Evolutionary conservation across 176 grass and related monocot species (phyloP).

Genomic region (Chloris gayana): DNA sequence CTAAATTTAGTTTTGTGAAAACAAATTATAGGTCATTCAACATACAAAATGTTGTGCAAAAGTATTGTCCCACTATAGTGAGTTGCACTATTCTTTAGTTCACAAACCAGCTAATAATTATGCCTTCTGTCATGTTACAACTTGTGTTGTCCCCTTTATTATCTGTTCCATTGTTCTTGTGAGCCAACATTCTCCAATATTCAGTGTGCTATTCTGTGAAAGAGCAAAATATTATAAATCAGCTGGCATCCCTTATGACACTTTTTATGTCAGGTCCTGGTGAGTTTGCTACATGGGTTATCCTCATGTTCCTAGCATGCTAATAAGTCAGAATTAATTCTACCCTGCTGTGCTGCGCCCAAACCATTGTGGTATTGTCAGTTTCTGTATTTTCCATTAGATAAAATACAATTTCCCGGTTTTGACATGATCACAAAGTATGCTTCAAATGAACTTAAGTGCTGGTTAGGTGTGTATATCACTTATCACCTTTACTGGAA

Average conservation of each 20-base stretch:
- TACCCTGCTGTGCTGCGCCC: neutral
- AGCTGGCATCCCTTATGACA: neutral
- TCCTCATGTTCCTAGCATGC: neutral
- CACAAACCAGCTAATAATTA: neutral
- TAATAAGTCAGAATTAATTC: neutral
- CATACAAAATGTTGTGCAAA: neutral
- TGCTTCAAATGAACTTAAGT: neutral
- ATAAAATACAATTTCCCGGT: neutral
- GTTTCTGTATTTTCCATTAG: neutral
- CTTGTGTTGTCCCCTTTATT: slow-evolving; percentile 13
- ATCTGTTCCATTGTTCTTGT: too few relatives aligned
- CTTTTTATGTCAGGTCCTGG: neutral
- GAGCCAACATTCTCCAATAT: neutral
- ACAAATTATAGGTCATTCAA: neutral
- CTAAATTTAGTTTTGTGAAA: neutral
- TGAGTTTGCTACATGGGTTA: neutral
- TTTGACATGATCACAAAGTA: neutral
- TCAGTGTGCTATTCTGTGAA: neutral
- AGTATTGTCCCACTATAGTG: neutral
- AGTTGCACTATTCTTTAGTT: slow-evolving; percentile 4
- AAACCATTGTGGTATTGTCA: neutral
- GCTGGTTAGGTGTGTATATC: neutral
- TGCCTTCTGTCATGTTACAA: slow-evolving; percentile 16
- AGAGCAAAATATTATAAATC: slow-evolving; percentile 1
- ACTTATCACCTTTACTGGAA: neutral